Percentiles rank a stretch among this genome's conserved stretches.
phyloP scores from a whole-genome alignment of 495 filamentous ascomycete species.

The Talaromyces liani region DNA sequence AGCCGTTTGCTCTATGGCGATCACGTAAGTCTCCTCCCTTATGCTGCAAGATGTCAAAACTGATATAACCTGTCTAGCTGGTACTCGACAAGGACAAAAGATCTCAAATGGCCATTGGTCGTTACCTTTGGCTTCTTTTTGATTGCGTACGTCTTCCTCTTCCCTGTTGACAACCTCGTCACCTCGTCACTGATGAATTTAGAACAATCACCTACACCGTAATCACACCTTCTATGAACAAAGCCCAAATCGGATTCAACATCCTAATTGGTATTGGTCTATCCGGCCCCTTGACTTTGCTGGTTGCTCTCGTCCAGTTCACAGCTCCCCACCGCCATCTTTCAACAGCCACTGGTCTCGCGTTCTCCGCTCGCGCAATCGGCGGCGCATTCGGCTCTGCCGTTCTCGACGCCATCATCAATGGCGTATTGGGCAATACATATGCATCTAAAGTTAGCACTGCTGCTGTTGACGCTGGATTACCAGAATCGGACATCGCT shows the following conservation, averaged over 20 bases:
- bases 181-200: background rate
- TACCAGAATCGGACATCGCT: background rate
- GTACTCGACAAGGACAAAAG: background rate
- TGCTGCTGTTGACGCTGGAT: background rate
- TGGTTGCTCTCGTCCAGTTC: background rate
- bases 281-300: background rate
- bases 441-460: background rate
- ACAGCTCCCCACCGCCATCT: background rate
- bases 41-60: no score
- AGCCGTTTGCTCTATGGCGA: background rate
- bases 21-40: background rate
- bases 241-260: background rate
- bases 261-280: background rate
- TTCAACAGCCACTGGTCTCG: background rate
- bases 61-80: background rate
- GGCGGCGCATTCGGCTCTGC: background rate
- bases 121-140: background rate
- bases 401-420: background rate
- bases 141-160: background rate
- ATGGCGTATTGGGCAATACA: background rate
- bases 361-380: background rate
- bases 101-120: background rate
- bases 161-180: background rate
- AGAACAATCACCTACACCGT: background rate
- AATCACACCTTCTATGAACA: background rate